Conservation (phyloP, 73 alveolate genomes). For the Blepharisma stoltei region DNA sequence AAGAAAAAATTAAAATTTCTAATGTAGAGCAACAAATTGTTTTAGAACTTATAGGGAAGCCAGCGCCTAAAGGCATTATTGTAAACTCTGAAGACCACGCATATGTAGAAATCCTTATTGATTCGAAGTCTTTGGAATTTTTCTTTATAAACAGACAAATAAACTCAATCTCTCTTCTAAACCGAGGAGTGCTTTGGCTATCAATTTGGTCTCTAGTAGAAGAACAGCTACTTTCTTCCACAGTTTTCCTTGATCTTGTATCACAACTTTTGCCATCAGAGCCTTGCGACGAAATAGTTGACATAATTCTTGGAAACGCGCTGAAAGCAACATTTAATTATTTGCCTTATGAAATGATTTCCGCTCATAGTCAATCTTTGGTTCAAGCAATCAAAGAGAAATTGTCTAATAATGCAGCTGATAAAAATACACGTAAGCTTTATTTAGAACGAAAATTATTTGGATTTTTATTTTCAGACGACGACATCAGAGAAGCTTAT, state of each 20-base stretch:
- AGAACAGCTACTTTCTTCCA: neutral
- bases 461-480: neutral
- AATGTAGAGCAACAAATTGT: neutral
- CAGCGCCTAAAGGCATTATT: neutral
- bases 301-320: neutral
- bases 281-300: neutral
- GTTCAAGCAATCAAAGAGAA: neutral
- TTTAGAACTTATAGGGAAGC: neutral
- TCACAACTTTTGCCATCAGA: neutral
- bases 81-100: conserved; percentile 33
- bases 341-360: neutral
- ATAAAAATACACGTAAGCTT: neutral
- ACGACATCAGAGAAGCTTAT: neutral
- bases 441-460: neutral
- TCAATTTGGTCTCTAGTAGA: conserved; percentile 22
- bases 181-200: neutral
- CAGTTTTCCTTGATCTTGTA: neutral
- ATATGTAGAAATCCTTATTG: conserved; percentile 14
- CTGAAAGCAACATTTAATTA: neutral
- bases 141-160: neutral
- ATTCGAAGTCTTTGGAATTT: neutral
- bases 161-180: neutral
- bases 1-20: neutral
- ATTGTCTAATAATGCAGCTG: neutral
- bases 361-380: neutral